Evolutionary conservation across 1,284 basidiomycete species (phyloP), one percentile per base, ranked within the genome.

Genomic region (Porodaedalea pini): DNA sequence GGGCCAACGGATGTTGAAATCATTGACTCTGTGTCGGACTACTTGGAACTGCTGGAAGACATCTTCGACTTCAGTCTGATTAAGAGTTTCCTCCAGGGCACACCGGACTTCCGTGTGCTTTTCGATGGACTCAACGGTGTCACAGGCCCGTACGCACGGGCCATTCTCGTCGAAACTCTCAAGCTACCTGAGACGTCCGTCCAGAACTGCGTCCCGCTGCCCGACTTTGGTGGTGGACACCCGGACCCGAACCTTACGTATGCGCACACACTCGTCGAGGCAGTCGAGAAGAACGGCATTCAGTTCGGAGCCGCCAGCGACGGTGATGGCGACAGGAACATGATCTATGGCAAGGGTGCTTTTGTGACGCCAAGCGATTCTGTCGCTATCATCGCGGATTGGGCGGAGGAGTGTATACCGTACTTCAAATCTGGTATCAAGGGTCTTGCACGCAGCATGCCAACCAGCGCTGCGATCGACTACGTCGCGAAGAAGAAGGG

Each of bases 171-270:
- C 66, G 82, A 90, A 39, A 78, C 83, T 31, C 88, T 99, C 57
- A 92, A 88, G 56, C 85, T 99, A 10, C 79, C 87, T 32, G 82
- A 86, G 64, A 76, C 80, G 3, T 90, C 93, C 36, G 79, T 96
- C 60, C 95, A 98, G 78, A 97, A 98, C 78, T 93, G 92, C 68
- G 77, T 84, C 15, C 93, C 96, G 11, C 81, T 88, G 44, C 94
- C 94, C 36, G 92, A 98, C 75, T 99, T 99, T 72, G 94, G 94
- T 56, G 96, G 94, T 64, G 92, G 92, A 63, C 96, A 99, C 75
- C 96, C 96, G 7, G 96, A 99, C 72, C 96, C 96, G 36, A 99
- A 99, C 79, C 76, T 99, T 64, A 98, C 95, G 11, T 99, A 99
- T 73, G 96, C 97, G 7, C 92, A 95, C 75, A 82, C 88, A 27